Evolutionary conservation across 768 basidiomycete species (phyloP).

Genomic region (Hypholoma fasciculare): DNA sequence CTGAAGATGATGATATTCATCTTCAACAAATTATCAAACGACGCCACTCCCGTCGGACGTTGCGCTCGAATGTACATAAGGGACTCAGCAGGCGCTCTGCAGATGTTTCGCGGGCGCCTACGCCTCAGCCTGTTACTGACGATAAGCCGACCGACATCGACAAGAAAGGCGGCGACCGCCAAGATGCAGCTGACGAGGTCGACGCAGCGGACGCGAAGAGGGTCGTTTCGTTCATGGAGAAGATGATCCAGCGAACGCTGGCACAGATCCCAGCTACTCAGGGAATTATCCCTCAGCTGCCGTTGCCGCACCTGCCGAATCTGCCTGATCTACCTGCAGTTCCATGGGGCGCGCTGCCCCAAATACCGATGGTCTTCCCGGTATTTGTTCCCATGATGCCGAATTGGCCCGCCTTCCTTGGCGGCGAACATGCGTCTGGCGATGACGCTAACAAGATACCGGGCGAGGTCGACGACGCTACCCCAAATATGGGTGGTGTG

Average conservation of each 20-base stretch:
- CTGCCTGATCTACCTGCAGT: slow-evolving; percentile 69
- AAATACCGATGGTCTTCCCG: slow-evolving; percentile 79
- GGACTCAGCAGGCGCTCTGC: slow-evolving; percentile 29
- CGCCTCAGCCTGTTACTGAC: slow-evolving; percentile 26
- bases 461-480: slow-evolving; percentile 32
- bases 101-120: slow-evolving; percentile 31
- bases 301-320: slow-evolving; percentile 50
- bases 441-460: slow-evolving; percentile 26
- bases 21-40: slow-evolving; percentile 29
- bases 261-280: slow-evolving; percentile 62
- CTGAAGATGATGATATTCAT: slow-evolving; percentile 58
- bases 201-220: slow-evolving; percentile 43
- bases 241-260: slow-evolving; percentile 75
- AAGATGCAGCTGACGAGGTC: slow-evolving; percentile 12
- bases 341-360: slow-evolving; percentile 62
- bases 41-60: slow-evolving; percentile 34
- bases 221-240: slow-evolving; percentile 58
- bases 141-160: slow-evolving; percentile 17
- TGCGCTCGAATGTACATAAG: slow-evolving; percentile 26
- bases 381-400: slow-evolving; percentile 70
- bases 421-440: slow-evolving; percentile 38
- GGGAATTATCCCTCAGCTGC: slow-evolving; percentile 43
- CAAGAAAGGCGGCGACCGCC: slow-evolving; percentile 19
- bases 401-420: slow-evolving; percentile 64
- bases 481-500: slow-evolving; percentile 38